Conservation (phyloP, 208 protist genomes). For the Leishmania major region DNA sequence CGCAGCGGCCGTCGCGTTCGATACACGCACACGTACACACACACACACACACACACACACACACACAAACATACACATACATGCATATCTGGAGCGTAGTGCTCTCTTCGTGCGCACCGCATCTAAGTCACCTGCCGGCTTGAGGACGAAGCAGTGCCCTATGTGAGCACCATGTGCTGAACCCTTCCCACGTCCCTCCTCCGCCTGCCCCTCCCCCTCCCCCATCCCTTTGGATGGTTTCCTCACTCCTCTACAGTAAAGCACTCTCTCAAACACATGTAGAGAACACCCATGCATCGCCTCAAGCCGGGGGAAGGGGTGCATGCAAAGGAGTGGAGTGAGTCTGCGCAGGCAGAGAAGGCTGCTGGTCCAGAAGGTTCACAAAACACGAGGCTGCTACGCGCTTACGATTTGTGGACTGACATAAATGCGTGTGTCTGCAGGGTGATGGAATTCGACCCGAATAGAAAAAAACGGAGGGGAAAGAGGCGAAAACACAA, state of each 20-base stretch:
- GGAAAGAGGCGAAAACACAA: not conserved
- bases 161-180: not conserved
- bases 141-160: not conserved
- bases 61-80: not conserved
- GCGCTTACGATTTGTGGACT: not conserved
- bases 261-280: not conserved
- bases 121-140: no score
- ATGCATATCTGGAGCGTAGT: not conserved
- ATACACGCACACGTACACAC: not conserved
- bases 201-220: not conserved
- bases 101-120: not conserved
- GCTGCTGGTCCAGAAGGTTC: not conserved
- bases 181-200: not conserved
- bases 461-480: not conserved
- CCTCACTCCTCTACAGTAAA: not conserved
- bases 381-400: not conserved
- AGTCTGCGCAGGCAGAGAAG: not conserved
- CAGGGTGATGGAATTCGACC: not conserved
- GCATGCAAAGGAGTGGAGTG: not conserved
- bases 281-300: not conserved
- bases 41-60: not conserved
- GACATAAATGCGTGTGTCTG: not conserved
- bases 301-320: not conserved
- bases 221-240: not conserved
- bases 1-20: not conserved